A percentile compares a stretch with the other conserved stretches of the same genome.
These are phyloP conservation scores for Melanopsichium pennsylvanicum DNA, from an alignment of 1,284 basidiomycete genomes.

Conservation along the genomic window DNA sequence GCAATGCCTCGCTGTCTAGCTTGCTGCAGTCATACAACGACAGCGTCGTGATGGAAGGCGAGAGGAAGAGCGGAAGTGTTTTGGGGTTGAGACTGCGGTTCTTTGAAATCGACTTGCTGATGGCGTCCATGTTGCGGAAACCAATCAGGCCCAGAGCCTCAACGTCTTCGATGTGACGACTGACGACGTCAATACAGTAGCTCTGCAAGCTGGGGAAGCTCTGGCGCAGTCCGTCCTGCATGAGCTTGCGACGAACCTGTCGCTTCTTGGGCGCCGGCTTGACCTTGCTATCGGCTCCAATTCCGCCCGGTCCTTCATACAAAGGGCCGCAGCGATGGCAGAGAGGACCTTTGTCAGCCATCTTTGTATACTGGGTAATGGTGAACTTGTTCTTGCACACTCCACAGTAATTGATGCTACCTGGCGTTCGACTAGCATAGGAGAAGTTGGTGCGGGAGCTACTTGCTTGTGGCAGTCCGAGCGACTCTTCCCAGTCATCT, in stretches of 20 bases:
- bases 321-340: constrained; percentile 52
- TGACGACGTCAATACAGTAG: constrained; percentile 85
- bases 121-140: constrained; percentile 61
- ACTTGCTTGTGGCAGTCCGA: constrained; percentile 54
- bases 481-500: constrained; percentile 69
- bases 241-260: constrained; percentile 27
- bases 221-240: constrained; percentile 27
- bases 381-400: constrained; percentile 85
- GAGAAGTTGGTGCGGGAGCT: constrained; percentile 70
- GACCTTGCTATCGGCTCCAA: constrained; percentile 17
- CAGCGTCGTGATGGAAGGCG: constrained; percentile 74
- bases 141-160: constrained; percentile 90
- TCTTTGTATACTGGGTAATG: constrained; percentile 73
- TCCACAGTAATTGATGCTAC: constrained; percentile 82
- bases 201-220: constrained; percentile 75
- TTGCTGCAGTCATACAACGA: constrained; percentile 86
- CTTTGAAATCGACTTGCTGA: constrained; percentile 76
- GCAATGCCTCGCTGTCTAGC: constrained; percentile 52
- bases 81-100: constrained; percentile 80
- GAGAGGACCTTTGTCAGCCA: constrained; percentile 34
- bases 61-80: constrained; percentile 83
- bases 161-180: constrained; percentile 85
- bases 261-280: constrained; percentile 36
- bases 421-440: constrained; percentile 69
- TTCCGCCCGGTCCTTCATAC: constrained; percentile 27